Conservation (phyloP, 805 yeast genomes). For the Scheffersomyces stipitis region DNA sequence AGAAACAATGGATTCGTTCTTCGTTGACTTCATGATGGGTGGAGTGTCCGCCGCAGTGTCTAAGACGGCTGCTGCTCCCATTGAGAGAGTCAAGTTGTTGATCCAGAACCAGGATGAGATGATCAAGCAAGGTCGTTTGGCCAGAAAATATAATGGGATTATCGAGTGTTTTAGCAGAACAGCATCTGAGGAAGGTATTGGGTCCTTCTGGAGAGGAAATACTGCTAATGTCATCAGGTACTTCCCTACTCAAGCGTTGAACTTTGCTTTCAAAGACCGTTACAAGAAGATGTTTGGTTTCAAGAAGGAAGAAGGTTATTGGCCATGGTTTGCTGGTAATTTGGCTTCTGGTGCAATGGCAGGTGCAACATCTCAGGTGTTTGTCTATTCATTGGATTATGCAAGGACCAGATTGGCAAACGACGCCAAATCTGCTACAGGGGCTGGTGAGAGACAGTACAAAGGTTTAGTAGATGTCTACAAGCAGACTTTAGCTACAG, state of each 20-base stretch:
- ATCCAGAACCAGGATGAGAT: conserved; percentile 98
- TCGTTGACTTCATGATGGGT: conserved; percentile 79
- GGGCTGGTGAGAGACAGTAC: conserved; percentile 97
- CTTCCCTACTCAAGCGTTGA: conserved; percentile 99
- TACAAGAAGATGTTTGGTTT: conserved; percentile 94
- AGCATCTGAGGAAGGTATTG: conserved; percentile 88
- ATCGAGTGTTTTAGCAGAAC: conserved; percentile 93
- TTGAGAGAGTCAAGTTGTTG: conserved; percentile 93
- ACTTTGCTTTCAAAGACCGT: conserved; percentile 98
- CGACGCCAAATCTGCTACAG: conserved; percentile 89
- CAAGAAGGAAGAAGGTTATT: conserved; percentile 94
- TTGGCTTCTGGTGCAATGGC: conserved; percentile 98
- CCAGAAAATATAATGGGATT: conserved; percentile 85
- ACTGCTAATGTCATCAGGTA: conserved; percentile 98
- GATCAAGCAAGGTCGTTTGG: conserved; percentile 95
- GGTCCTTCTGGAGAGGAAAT: conserved; percentile 99
- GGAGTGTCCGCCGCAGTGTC: conserved; percentile 99
- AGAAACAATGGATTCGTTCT: conserved; percentile 33
- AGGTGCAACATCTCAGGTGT: conserved; percentile 92
- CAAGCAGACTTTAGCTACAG: conserved; percentile 92
- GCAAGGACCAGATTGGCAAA: conserved; percentile 99
- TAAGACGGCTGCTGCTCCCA: conserved; percentile 97
- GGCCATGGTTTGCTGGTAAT: conserved; percentile 96
- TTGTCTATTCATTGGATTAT: conserved; percentile 95
- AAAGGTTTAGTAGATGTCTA: conserved; percentile 96